Percentiles rank a stretch among this genome's conserved stretches.
These are phyloP conservation scores for Cadophora malorum DNA, from an alignment of 2,329 filamentous ascomycete genomes.

Conservation along the genomic window DNA sequence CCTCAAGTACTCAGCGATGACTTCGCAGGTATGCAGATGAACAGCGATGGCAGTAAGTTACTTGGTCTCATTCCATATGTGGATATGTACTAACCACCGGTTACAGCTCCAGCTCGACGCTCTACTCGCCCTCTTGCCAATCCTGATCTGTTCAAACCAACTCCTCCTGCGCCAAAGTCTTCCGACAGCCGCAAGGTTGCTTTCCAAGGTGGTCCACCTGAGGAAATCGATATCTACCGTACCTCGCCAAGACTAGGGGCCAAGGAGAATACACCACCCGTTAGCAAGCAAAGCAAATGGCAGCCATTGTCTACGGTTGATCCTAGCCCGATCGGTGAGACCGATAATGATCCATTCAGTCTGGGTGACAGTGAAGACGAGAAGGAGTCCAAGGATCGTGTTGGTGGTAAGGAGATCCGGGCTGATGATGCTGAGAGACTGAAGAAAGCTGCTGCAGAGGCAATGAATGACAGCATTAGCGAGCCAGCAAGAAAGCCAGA, in stretches of 20 bases:
- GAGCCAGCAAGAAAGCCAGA: constrained; percentile 42
- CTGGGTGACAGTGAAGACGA: constrained; percentile 96
- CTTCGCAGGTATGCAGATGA: constrained; percentile 74
- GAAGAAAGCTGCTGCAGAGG: constrained; percentile 66
- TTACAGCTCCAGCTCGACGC: constrained; percentile 58
- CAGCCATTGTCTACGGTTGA: constrained; percentile 89
- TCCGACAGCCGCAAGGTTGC: constrained; percentile 57
- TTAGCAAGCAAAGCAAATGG: constrained; percentile 88
- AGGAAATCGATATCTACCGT: constrained; percentile 83
- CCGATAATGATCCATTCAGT: constrained; percentile 95
- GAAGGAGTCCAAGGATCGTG: constrained; percentile 70
- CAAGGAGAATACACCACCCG: constrained; percentile 57
- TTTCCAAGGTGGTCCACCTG: constrained; percentile 62
- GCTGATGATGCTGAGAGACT: constrained; percentile 62
- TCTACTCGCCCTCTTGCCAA: constrained; percentile 74
- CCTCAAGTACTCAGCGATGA: constrained; percentile 89
- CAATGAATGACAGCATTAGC: constrained; percentile 50
- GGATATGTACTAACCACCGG: constrained; percentile 11
- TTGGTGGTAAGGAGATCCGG: constrained; percentile 58
- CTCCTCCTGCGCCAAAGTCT: constrained; percentile 51
- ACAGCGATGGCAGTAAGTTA: constrained; percentile 65
- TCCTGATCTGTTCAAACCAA: constrained; percentile 80
- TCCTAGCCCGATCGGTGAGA: constrained; percentile 81
- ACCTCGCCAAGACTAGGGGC: constrained; percentile 62
- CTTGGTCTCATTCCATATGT: not conserved